A percentile compares a stretch with the other conserved stretches of the same genome.
These are phyloP conservation scores for Cryptosporidium viatorum DNA, from an alignment of 169 alveolate genomes.

Conservation along the genomic window DNA sequence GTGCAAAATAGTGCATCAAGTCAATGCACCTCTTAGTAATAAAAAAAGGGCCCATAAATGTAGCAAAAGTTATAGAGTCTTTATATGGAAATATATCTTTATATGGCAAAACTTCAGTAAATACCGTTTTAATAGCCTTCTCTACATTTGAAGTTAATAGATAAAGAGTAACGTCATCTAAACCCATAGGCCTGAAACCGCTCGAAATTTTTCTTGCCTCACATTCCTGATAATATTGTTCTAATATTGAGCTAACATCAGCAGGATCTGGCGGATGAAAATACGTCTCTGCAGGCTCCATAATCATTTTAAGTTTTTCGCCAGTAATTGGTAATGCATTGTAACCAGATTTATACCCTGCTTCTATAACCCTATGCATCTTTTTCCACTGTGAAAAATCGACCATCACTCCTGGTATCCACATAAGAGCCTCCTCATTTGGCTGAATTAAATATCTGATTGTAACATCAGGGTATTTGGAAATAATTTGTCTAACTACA, in stretches of 20 bases:
- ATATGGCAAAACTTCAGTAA: slow-evolving; percentile 64
- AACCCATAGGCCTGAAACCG: slow-evolving; percentile 73
- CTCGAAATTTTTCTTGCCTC: slow-evolving; percentile 69
- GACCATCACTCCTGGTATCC: slow-evolving; percentile 68
- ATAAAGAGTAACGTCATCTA: slow-evolving; percentile 60
- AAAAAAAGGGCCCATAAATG: slow-evolving; percentile 73
- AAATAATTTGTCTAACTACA: slow-evolving; percentile 60
- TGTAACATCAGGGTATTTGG: slow-evolving; percentile 72
- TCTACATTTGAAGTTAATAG: slow-evolving; percentile 64
- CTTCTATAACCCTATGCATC: slow-evolving; percentile 65
- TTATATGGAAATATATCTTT: slow-evolving; percentile 41
- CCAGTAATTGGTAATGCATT: slow-evolving; percentile 67
- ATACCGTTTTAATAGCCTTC: slow-evolving; percentile 51
- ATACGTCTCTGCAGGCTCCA: slow-evolving; percentile 69
- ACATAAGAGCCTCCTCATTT: slow-evolving; percentile 68
- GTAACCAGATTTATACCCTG: slow-evolving; percentile 66
- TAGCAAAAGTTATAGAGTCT: slow-evolving; percentile 62
- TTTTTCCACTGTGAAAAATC: slow-evolving; percentile 75
- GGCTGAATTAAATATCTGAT: slow-evolving; percentile 72
- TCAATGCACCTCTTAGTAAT: slow-evolving; percentile 66
- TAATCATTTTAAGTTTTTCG: slow-evolving; percentile 24
- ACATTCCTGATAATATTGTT: slow-evolving; percentile 68
- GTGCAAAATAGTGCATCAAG: slow-evolving; percentile 70
- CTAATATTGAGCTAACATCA: slow-evolving; percentile 60
- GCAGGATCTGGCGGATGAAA: slow-evolving; percentile 72